Evolutionary conservation across 164 flowering plant genomes (phyloP).

Genomic region (Annona cherimola): DNA sequence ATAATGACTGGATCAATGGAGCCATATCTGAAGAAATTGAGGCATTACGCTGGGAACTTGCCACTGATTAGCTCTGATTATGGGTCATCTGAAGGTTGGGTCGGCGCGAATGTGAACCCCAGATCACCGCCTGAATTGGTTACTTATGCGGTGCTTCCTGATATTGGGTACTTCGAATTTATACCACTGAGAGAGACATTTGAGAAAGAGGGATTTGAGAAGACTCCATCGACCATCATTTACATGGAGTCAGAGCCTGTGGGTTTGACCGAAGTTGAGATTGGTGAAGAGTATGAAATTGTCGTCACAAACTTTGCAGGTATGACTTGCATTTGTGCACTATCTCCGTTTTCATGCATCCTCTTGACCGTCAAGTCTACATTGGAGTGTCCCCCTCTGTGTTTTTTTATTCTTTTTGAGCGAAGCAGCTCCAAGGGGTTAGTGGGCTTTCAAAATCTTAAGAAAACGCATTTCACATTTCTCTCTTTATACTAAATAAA

Average conservation of each 20-base stretch:
- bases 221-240: slow-evolving; percentile 5
- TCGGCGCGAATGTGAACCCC: slow-evolving; percentile 84
- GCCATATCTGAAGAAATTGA: slow-evolving; percentile 74
- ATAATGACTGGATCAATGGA: slow-evolving; percentile 99
- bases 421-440: neutral
- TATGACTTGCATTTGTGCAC: slow-evolving; percentile 16
- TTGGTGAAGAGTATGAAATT: slow-evolving; percentile 86
- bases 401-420: neutral
- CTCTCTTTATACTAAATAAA: neutral
- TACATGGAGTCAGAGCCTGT: slow-evolving; percentile 45
- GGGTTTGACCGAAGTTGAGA: slow-evolving; percentile 72
- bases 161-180: slow-evolving; percentile 87
- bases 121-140: slow-evolving; percentile 63
- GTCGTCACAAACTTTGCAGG: slow-evolving; percentile 81
- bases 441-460: neutral
- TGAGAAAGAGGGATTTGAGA: slow-evolving; percentile 16
- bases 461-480: neutral
- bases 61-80: slow-evolving; percentile 78
- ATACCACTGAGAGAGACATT: slow-evolving; percentile 42
- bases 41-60: slow-evolving; percentile 82
- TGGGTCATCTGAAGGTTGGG: slow-evolving; percentile 98
- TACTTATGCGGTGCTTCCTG: slow-evolving; percentile 75
- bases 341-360: neutral
- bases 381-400: neutral
- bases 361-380: neutral